Conservation (phyloP, 176 grass and related monocot genomes). For the Olyra latifolia region DNA sequence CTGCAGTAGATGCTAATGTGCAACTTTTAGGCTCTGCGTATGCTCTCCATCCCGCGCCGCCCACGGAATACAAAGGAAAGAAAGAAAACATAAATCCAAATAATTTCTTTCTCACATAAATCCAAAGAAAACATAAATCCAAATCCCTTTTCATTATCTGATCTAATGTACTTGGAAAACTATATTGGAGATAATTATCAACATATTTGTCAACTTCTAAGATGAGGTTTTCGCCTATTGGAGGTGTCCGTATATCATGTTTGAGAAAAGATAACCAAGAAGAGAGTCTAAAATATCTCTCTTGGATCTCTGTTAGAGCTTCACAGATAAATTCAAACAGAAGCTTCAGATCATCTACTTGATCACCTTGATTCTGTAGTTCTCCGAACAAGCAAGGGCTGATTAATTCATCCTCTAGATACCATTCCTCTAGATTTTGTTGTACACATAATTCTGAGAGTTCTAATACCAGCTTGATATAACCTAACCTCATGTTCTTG, state of each 20-base stretch:
- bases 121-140: too few relatives aligned
- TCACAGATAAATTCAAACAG: conserved; percentile 93
- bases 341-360: conserved; percentile 66
- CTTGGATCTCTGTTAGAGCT: conserved; percentile 74
- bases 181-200: too few relatives aligned
- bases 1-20: background rate
- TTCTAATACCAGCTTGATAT: conserved; percentile 71
- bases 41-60: too few relatives aligned
- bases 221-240: too few relatives aligned
- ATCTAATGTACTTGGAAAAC: too few relatives aligned
- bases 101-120: too few relatives aligned
- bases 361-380: conserved; percentile 37
- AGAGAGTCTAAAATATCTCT: conserved; percentile 74
- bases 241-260: conserved; percentile 37
- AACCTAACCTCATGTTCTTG: conserved; percentile 56
- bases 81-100: too few relatives aligned
- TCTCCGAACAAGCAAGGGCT: conserved; percentile 76
- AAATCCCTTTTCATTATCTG: too few relatives aligned
- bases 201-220: too few relatives aligned
- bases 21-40: background rate
- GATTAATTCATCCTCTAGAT: conserved; percentile 71
- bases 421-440: conserved; percentile 68
- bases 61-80: too few relatives aligned
- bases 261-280: conserved; percentile 55
- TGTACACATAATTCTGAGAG: conserved; percentile 72